Conservation (phyloP, 441 rosid genomes). For the Populus hybrid region DNA sequence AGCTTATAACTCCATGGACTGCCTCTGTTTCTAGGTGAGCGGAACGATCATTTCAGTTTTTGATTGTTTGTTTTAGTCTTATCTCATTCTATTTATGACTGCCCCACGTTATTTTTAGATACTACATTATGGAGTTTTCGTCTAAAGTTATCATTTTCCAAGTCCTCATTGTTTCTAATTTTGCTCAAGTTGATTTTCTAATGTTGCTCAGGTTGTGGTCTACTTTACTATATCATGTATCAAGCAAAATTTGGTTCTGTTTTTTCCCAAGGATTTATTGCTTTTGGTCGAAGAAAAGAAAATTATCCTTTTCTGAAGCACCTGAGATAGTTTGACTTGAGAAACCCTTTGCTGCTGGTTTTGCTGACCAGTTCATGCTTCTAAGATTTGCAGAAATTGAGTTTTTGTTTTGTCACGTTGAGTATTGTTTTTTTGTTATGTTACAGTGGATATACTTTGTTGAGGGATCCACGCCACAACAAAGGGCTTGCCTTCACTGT, state of each 20-base stretch:
- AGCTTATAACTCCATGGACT: conserved; percentile 89
- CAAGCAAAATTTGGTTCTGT: neutral
- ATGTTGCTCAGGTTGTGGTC: too few relatives aligned
- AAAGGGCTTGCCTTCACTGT: conserved; percentile 87
- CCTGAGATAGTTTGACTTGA: neutral
- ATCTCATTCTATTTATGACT: neutral
- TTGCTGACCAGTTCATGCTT: neutral
- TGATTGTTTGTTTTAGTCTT: neutral
- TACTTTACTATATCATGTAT: neutral
- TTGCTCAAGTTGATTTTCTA: neutral
- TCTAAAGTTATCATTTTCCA: conserved; percentile 7
- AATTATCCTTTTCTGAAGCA: neutral
- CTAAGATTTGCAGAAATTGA: neutral
- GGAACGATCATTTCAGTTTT: neutral
- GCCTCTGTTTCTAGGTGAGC: conserved; percentile 77
- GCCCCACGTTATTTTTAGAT: neutral
- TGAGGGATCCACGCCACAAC: conserved; percentile 89
- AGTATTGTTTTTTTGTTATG: neutral
- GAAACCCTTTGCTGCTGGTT: neutral
- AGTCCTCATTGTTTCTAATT: neutral
- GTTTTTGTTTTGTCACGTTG: neutral
- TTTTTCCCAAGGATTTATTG: neutral
- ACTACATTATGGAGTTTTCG: neutral
- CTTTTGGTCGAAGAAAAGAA: neutral
- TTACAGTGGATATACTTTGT: conserved; percentile 75